Evolutionary conservation across 352 stramenopile genomes (phyloP).

Genomic region (Phytopythium aichiense): DNA sequence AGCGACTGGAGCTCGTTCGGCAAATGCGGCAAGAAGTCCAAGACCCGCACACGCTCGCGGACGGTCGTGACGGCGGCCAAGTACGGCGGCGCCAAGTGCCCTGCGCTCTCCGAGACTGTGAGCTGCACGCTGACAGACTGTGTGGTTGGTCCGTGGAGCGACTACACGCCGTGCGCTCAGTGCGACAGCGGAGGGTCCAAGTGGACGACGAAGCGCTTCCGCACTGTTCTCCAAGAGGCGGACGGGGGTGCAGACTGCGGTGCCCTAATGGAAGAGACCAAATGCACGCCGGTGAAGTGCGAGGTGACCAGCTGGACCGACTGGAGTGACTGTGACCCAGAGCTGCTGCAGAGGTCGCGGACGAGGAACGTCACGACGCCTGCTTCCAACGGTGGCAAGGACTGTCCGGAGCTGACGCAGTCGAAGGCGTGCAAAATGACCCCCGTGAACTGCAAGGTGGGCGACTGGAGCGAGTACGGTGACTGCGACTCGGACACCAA

Average conservation of each 20-base stretch:
- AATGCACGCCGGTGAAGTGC: slow-evolving; percentile 38
- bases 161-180: slow-evolving; percentile 37
- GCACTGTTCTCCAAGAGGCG: slow-evolving; percentile 27
- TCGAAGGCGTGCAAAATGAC: slow-evolving; percentile 30
- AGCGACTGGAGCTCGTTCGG: slow-evolving; percentile 38
- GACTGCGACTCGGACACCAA: slow-evolving; percentile 42
- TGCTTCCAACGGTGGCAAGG: slow-evolving; percentile 28
- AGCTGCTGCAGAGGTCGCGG: slow-evolving; percentile 18
- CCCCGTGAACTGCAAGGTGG: slow-evolving; percentile 44
- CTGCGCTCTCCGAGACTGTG: slow-evolving; percentile 23
- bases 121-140: slow-evolving; percentile 39
- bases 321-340: slow-evolving; percentile 25
- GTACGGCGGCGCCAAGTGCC: slow-evolving; percentile 34
- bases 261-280: slow-evolving; percentile 39
- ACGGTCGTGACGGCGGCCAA: slow-evolving; percentile 24
- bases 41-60: slow-evolving; percentile 32
- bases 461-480: slow-evolving; percentile 41
- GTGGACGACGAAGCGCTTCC: slow-evolving; percentile 28
- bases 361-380: slow-evolving; percentile 23
- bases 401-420: slow-evolving; percentile 29
- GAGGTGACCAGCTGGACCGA: slow-evolving; percentile 31
- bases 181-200: slow-evolving; percentile 6
- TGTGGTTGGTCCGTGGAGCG: slow-evolving; percentile 44
- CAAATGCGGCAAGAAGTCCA: slow-evolving; percentile 29
- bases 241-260: slow-evolving; percentile 39